Conservation (phyloP, 306 rosid species). For the Quercus berberidifolia region DNA sequence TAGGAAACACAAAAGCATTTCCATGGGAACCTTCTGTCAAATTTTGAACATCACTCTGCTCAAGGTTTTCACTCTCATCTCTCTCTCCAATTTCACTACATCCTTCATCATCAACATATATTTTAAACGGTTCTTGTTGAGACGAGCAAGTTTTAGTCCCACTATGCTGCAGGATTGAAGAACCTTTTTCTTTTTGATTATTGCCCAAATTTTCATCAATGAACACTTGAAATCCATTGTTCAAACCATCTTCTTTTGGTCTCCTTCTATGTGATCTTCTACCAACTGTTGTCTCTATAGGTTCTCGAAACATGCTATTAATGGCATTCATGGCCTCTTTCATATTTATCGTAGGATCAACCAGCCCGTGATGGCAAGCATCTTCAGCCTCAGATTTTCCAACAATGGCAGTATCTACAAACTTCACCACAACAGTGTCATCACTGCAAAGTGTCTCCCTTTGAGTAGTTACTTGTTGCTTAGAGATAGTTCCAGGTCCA, state of each 20-base stretch:
- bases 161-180: slow-evolving; percentile 32
- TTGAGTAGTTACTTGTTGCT: slow-evolving; percentile 10
- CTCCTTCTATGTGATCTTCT: slow-evolving; percentile 41
- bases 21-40: slow-evolving; percentile 37
- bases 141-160: slow-evolving; percentile 33
- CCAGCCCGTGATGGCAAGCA: slow-evolving; percentile 87
- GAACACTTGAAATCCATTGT: slow-evolving; percentile 51
- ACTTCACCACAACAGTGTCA: slow-evolving; percentile 64
- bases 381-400: slow-evolving; percentile 82
- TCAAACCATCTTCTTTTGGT: slow-evolving; percentile 20
- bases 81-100: slow-evolving; percentile 16
- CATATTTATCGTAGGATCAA: slow-evolving; percentile 94
- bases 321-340: slow-evolving; percentile 90
- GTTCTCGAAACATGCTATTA: slow-evolving; percentile 81
- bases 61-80: slow-evolving; percentile 24
- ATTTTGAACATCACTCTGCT: slow-evolving; percentile 26
- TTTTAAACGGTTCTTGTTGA: slow-evolving; percentile 52
- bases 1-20: slow-evolving; percentile 51
- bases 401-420: slow-evolving; percentile 71
- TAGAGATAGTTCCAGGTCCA: slow-evolving; percentile 8
- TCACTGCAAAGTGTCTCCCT: slow-evolving; percentile 44
- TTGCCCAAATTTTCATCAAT: slow-evolving; percentile 49
- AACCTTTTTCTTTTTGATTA: slow-evolving; percentile 20
- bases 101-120: slow-evolving; percentile 67
- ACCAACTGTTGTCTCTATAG: slow-evolving; percentile 49